Conservation (phyloP, 2,329 filamentous ascomycete species). For the Colletotrichum neosansevieriae region DNA sequence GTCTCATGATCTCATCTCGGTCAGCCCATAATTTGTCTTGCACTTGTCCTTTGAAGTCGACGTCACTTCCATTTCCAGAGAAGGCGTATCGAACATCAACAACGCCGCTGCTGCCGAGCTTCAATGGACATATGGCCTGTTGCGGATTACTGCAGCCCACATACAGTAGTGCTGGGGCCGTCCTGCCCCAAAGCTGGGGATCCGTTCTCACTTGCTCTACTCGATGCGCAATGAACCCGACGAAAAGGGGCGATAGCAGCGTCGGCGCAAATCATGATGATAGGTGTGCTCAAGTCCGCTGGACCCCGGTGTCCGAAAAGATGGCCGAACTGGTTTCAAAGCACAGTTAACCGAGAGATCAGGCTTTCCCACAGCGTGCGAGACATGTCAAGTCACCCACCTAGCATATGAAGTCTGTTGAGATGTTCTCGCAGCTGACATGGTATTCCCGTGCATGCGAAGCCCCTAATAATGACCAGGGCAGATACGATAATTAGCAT, state of each 20-base stretch:
- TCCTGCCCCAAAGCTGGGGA: neutral
- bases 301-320: neutral
- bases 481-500: too few species aligned
- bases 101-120: conserved; percentile 1
- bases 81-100: neutral
- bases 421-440: too few species aligned
- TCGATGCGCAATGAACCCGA: neutral
- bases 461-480: too few species aligned
- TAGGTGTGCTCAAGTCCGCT: neutral
- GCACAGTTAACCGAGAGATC: neutral
- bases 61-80: neutral
- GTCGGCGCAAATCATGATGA: neutral
- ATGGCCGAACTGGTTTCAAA: too few species aligned
- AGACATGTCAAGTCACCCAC: too few species aligned
- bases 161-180: neutral
- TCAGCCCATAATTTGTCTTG: neutral
- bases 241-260: too few species aligned
- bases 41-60: neutral
- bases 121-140: too few species aligned
- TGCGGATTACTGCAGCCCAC: neutral
- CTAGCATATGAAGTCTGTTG: too few species aligned
- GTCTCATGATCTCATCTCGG: neutral
- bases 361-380: too few species aligned
- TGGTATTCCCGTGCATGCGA: too few species aligned
- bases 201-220: neutral